Evolutionary conservation across 768 basidiomycete species (phyloP).

Genomic region (Sistotremastrum suecicum): DNA sequence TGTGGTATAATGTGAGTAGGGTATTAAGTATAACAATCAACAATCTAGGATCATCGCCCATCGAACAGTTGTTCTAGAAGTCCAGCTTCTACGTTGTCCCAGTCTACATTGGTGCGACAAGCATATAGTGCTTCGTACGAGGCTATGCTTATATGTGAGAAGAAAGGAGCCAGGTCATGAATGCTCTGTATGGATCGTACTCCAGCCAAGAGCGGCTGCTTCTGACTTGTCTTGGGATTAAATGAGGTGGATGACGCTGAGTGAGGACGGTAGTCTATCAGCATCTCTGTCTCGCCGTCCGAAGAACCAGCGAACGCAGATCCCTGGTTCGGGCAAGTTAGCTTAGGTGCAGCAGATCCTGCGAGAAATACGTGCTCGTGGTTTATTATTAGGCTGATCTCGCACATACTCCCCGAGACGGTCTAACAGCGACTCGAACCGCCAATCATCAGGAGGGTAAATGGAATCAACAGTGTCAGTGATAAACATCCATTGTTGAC

Average conservation of each 20-base stretch:
- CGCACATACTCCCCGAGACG: conserved; percentile 72
- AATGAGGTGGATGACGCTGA: too few relatives aligned
- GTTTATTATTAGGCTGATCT: conserved; percentile 33
- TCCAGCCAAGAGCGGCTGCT: conserved; percentile 57
- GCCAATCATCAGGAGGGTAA: conserved; percentile 72
- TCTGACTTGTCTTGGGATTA: too few relatives aligned
- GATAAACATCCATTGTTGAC: conserved; percentile 96
- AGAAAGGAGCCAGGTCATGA: conserved; percentile 79
- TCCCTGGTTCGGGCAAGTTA: too few relatives aligned
- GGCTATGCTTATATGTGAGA: conserved; percentile 75
- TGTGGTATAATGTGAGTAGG: too few relatives aligned
- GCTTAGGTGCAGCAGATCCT: background rate
- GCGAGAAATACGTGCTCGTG: background rate
- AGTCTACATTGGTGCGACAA: conserved; percentile 70
- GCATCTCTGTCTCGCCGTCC: too few relatives aligned
- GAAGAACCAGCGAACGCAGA: too few relatives aligned
- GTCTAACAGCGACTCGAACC: conserved; percentile 82
- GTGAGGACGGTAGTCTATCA: too few relatives aligned
- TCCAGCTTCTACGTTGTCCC: conserved; percentile 75
- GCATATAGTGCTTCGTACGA: conserved; percentile 87
- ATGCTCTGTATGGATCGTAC: conserved; percentile 72
- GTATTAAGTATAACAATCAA: too few relatives aligned
- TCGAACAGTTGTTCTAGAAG: conserved; percentile 88
- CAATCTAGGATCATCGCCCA: conserved; percentile 28
- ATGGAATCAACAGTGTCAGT: conserved; percentile 95